phyloP scores from a whole-genome alignment of 495 filamentous ascomycete genomes.

The Aspergillus ostianus region DNA sequence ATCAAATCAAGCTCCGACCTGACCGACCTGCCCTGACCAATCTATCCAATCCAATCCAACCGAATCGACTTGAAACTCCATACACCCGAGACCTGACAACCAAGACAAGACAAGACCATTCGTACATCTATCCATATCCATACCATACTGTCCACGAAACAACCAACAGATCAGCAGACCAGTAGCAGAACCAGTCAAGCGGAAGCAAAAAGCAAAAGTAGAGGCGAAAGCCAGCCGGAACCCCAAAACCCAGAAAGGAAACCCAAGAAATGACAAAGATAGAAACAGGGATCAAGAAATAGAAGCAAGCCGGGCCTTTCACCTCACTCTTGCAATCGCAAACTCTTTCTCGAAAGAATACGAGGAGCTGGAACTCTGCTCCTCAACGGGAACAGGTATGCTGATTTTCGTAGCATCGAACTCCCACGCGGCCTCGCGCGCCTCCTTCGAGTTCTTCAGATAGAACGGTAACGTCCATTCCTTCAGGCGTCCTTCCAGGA shows the following conservation, averaged over 20 bases:
- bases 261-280: background rate
- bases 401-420: slow-evolving; percentile 36
- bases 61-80: slow-evolving; percentile 12
- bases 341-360: slow-evolving; percentile 24
- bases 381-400: slow-evolving; percentile 25
- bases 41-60: slow-evolving; percentile 16
- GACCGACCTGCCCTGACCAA: slow-evolving; percentile 4
- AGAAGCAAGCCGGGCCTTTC: background rate
- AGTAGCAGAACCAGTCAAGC: too few species aligned
- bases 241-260: background rate
- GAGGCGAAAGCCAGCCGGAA: too few species aligned
- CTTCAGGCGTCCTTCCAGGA: slow-evolving; percentile 38
- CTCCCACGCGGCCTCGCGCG: slow-evolving; percentile 38
- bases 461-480: slow-evolving; percentile 38
- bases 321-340: background rate
- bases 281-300: background rate
- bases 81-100: background rate
- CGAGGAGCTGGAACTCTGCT: slow-evolving; percentile 24
- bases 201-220: too few species aligned
- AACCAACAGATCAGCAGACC: too few species aligned
- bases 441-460: slow-evolving; percentile 28
- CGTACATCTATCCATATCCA: background rate
- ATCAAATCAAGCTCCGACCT: background rate
- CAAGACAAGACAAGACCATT: background rate
- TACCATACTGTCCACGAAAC: background rate